Conservation (phyloP, 148 eudicot species). For the Rhododendron kiyosumense region DNA sequence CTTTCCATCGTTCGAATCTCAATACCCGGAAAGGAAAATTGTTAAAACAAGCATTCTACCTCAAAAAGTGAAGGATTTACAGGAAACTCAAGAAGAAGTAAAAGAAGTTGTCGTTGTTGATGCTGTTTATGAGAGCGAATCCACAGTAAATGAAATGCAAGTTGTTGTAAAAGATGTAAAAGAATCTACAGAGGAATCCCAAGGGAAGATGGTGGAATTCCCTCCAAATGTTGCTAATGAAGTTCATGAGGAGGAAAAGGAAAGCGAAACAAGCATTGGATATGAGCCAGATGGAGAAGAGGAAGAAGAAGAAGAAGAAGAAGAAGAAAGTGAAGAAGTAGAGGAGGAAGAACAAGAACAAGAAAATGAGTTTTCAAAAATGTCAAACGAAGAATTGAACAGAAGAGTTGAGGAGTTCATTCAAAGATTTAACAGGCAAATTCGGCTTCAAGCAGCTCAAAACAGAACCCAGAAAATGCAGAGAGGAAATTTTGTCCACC, state of each 20-base stretch:
- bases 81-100: constrained; percentile 16
- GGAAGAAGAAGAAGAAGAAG: not conserved
- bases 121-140: not conserved
- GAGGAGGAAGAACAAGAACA: constrained; percentile 11
- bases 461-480: constrained; percentile 3
- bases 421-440: constrained; percentile 27
- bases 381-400: constrained; percentile 43
- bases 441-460: constrained; percentile 30
- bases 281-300: constrained; percentile 8
- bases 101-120: constrained; percentile 2
- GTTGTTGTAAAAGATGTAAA: not conserved
- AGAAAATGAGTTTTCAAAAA: constrained; percentile 26
- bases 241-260: constrained; percentile 1
- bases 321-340: not conserved
- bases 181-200: not conserved
- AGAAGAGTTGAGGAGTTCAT: constrained; percentile 44
- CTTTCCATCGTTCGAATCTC: not conserved
- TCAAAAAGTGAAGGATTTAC: not conserved
- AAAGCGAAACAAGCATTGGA: constrained; percentile 1
- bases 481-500: not conserved
- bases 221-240: not conserved
- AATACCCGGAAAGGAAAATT: not conserved
- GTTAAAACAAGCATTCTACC: not conserved
- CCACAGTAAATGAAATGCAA: not conserved
- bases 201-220: not conserved